Evolutionary conservation across 805 yeast species (phyloP).

Genomic region (Candida ipomoeae): DNA sequence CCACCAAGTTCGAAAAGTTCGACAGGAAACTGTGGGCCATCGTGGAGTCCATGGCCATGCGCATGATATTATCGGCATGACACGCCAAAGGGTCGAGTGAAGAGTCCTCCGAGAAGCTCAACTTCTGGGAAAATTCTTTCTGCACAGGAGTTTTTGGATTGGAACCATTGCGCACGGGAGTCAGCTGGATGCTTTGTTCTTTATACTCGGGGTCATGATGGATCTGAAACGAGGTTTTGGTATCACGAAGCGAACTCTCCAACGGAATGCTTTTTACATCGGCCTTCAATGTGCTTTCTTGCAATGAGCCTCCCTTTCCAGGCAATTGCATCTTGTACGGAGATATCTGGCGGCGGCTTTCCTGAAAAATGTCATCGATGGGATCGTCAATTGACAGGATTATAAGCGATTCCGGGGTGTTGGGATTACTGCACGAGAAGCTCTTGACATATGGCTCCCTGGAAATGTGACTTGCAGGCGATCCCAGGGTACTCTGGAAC

Average conservation of each 20-base stretch:
- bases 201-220: not conserved
- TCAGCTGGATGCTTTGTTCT: not conserved
- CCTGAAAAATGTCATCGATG: conserved; percentile 19
- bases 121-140: not conserved
- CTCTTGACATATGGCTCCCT: conserved; percentile 14
- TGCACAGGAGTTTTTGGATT: not conserved
- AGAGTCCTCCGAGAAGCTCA: conserved; percentile 10
- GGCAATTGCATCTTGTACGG: conserved; percentile 19
- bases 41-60: conserved; percentile 46
- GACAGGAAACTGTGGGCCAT: conserved; percentile 41
- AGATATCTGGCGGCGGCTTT: conserved; percentile 15
- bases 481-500: not conserved
- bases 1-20: conserved; percentile 29
- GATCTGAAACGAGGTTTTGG: no score
- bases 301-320: not conserved
- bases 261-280: no score
- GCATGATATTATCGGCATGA: conserved; percentile 43
- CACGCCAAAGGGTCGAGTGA: conserved; percentile 41
- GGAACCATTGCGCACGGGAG: not conserved
- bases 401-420: conserved; percentile 7
- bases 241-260: no score
- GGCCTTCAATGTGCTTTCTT: no score
- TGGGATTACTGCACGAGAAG: conserved; percentile 5
- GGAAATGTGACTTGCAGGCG: conserved; percentile 5
- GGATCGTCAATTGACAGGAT: conserved; percentile 17